Percentiles rank a stretch among this genome's conserved stretches.
Conservation (phyloP, 805 yeast genomes). For the Suhomyces vadensis region DNA sequence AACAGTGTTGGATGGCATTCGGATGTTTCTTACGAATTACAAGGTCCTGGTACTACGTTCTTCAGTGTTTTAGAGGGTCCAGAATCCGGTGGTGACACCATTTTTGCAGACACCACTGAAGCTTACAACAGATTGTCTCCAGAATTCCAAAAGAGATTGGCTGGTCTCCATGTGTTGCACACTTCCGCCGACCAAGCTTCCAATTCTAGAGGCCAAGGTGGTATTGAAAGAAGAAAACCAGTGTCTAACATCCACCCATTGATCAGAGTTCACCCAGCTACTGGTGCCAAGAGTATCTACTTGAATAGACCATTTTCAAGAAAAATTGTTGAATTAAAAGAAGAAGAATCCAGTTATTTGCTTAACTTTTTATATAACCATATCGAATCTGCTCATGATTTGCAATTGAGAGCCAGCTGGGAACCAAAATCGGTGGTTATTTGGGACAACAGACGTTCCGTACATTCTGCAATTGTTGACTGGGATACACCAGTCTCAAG, state of each 20-base stretch:
- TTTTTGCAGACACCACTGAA: conserved; percentile 39
- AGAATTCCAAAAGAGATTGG: conserved; percentile 31
- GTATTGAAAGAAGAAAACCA: conserved; percentile 34
- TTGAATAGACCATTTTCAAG: conserved; percentile 38
- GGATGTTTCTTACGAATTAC: conserved; percentile 38
- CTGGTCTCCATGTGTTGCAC: conserved; percentile 36
- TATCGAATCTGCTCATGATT: conserved; percentile 34
- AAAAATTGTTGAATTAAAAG: conserved; percentile 35
- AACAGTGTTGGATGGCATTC: conserved; percentile 39
- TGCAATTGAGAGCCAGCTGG: conserved; percentile 40
- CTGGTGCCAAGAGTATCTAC: conserved; percentile 31
- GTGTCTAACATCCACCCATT: conserved; percentile 38
- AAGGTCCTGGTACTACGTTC: conserved; percentile 36
- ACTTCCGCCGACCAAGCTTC: conserved; percentile 35
- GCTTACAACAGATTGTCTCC: conserved; percentile 39
- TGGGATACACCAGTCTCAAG: conserved; percentile 37
- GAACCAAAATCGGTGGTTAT: conserved; percentile 37
- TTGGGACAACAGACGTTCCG: conserved; percentile 37
- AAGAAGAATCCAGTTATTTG: conserved; percentile 34
- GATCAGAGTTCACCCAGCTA: conserved; percentile 37
- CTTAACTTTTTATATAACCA: conserved; percentile 33
- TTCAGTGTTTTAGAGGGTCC: conserved; percentile 39
- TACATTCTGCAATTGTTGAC: conserved; percentile 38
- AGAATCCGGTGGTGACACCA: conserved; percentile 40
- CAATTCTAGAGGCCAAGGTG: conserved; percentile 30